These are phyloP conservation scores for Fusarium vanettenii DNA, from an alignment of 2,329 filamentous ascomycete species.

Conservation along the genomic window DNA sequence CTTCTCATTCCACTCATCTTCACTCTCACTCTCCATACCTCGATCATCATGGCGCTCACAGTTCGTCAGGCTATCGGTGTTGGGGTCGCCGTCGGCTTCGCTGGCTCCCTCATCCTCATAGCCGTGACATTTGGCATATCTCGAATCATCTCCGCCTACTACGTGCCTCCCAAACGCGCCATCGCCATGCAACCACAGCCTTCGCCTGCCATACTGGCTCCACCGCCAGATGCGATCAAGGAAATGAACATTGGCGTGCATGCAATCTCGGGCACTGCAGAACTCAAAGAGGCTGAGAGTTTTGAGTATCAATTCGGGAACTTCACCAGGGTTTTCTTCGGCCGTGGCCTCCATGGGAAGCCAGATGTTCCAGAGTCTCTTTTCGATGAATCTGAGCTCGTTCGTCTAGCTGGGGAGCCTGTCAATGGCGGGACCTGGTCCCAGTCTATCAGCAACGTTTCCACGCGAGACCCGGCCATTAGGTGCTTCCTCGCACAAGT, in stretches of 20 bases:
- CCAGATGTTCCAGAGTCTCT: neutral
- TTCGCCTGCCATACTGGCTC: neutral
- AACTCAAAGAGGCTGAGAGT: neutral
- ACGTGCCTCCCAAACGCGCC: neutral
- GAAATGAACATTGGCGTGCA: neutral
- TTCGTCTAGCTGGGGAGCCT: neutral
- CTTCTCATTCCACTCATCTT: neutral
- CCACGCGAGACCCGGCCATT: neutral
- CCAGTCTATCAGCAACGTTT: neutral
- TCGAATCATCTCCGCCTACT: neutral
- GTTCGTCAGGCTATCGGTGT: neutral
- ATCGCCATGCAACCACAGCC: neutral
- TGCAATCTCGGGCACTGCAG: no score
- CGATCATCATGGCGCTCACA: neutral
- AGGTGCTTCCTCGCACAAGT: neutral
- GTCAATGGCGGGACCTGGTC: neutral
- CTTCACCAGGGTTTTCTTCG: neutral
- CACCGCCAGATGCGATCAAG: neutral
- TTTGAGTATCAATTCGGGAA: rapidly evolving
- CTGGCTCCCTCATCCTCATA: neutral
- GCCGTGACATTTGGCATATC: neutral
- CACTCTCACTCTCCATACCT: neutral
- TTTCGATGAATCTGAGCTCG: neutral
- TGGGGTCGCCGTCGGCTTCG: neutral
- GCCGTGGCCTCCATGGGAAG: rapidly evolving